A percentile compares a stretch with the other conserved stretches of the same genome.
Evolutionary conservation across 768 basidiomycete species (phyloP).

Genomic region (Mycena latifolia): DNA sequence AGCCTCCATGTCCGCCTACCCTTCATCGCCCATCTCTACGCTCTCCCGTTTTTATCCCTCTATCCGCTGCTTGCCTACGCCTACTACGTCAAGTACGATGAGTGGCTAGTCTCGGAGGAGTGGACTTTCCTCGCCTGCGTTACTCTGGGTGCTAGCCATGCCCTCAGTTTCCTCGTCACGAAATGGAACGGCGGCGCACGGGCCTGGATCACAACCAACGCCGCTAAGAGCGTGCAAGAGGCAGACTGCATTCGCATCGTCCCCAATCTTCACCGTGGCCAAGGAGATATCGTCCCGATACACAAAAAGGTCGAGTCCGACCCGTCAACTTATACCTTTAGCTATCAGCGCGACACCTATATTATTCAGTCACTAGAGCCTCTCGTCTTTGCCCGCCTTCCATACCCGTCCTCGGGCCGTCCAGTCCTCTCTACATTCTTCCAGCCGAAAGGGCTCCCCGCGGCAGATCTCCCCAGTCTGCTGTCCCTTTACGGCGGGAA

Average conservation of each 20-base stretch:
- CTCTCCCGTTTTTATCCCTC: conserved; percentile 80
- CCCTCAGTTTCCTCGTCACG: conserved; percentile 92
- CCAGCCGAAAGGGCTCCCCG: conserved; percentile 66
- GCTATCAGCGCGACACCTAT: conserved; percentile 96
- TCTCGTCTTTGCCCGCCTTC: conserved; percentile 79
- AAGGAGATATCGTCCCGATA: conserved; percentile 89
- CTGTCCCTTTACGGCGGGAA: conserved; percentile 88
- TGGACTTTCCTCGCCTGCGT: conserved; percentile 98
- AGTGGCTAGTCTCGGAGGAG: conserved; percentile 93
- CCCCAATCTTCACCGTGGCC: conserved; percentile 84
- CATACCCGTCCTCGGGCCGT: conserved; percentile 85
- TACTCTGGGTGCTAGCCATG: conserved; percentile 86
- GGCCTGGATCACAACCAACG: conserved; percentile 83
- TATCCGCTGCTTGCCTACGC: conserved; percentile 91
- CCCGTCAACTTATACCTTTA: conserved; percentile 83
- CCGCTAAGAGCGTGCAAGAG: conserved; percentile 75
- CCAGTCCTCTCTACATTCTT: conserved; percentile 80
- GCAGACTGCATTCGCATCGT: conserved; percentile 88
- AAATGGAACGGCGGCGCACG: conserved; percentile 88
- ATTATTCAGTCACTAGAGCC: conserved; percentile 70
- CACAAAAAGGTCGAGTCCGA: conserved; percentile 71
- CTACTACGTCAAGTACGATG: conserved; percentile 91
- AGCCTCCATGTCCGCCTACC: conserved; percentile 76
- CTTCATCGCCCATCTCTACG: conserved; percentile 80
- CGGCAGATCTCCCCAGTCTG: conserved; percentile 62